A percentile compares a stretch with the other conserved stretches of the same genome.
phyloP scores from a whole-genome alignment of 345 rosid species.

The Syzygium oleosum region DNA sequence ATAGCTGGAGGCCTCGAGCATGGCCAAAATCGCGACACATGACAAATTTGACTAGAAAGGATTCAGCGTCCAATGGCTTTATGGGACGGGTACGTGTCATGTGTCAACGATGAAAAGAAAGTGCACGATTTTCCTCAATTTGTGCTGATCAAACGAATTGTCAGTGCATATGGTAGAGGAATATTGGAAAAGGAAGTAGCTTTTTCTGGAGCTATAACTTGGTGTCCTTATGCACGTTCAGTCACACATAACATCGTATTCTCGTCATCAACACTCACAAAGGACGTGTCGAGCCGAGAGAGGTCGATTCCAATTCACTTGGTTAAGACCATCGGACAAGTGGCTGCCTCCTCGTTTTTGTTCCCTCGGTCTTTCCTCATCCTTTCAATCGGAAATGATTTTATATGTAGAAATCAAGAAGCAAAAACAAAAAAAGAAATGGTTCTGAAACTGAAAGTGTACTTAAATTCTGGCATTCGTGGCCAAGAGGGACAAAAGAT shows the following conservation, averaged over 20 bases:
- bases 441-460: not conserved
- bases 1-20: not conserved
- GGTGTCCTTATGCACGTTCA: not conserved
- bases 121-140: not conserved
- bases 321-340: not conserved
- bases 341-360: not conserved
- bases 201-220: not conserved
- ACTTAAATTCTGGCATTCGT: not conserved
- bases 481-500: not conserved
- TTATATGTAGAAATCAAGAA: not conserved
- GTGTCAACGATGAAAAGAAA: not conserved
- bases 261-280: not conserved
- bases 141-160: not conserved
- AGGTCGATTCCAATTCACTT: not conserved
- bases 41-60: not conserved
- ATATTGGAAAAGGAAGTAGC: not conserved
- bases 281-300: not conserved
- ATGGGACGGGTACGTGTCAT: not conserved
- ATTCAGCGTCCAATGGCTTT: not conserved
- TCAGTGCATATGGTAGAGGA: not conserved
- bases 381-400: not conserved
- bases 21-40: not conserved
- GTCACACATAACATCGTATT: not conserved
- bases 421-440: not conserved
- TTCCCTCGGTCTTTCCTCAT: not conserved